Percentiles rank a stretch among this genome's conserved stretches.
These are phyloP conservation scores for Polygonum maritimum DNA, from an alignment of 148 eudicot species.

Conservation along the genomic window DNA sequence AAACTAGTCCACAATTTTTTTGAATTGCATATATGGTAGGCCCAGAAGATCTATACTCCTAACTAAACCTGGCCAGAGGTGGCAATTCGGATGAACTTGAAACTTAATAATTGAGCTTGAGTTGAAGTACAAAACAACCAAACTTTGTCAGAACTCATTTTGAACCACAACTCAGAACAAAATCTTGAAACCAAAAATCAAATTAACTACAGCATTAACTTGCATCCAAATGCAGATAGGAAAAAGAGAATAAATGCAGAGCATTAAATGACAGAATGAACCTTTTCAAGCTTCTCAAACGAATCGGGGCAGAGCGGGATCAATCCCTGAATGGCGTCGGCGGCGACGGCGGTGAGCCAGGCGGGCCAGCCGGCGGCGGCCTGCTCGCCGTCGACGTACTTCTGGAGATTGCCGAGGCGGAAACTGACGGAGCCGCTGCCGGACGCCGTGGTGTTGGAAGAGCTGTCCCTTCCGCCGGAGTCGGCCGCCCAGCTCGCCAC, in stretches of 20 bases:
- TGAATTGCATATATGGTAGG: too few species aligned
- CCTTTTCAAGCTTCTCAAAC: conserved; percentile 92
- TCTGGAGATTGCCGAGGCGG: conserved; percentile 70
- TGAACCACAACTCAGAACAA: neutral
- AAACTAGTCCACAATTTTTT: neutral
- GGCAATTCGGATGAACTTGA: neutral
- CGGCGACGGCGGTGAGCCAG: conserved; percentile 91
- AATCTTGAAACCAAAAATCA: neutral
- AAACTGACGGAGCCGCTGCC: conserved; percentile 70
- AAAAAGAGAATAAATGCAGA: neutral
- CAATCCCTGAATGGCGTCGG: conserved; percentile 95
- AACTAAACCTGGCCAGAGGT: neutral
- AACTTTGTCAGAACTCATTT: neutral
- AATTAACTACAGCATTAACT: neutral
- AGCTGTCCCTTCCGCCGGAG: conserved; percentile 47
- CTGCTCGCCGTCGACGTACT: conserved; percentile 71
- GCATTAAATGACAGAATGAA: conserved; percentile 4
- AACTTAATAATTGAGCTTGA: neutral
- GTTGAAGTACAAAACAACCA: neutral
- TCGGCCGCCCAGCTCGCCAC: conserved; percentile 38
- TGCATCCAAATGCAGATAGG: too few species aligned
- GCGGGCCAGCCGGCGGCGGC: conserved; percentile 99
- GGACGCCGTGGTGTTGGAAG: conserved; percentile 14
- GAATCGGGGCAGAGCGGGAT: conserved; percentile 70
- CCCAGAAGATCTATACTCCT: neutral